Conservation (phyloP, 2,329 filamentous ascomycete genomes). For the Fusarium drepaniforme region DNA sequence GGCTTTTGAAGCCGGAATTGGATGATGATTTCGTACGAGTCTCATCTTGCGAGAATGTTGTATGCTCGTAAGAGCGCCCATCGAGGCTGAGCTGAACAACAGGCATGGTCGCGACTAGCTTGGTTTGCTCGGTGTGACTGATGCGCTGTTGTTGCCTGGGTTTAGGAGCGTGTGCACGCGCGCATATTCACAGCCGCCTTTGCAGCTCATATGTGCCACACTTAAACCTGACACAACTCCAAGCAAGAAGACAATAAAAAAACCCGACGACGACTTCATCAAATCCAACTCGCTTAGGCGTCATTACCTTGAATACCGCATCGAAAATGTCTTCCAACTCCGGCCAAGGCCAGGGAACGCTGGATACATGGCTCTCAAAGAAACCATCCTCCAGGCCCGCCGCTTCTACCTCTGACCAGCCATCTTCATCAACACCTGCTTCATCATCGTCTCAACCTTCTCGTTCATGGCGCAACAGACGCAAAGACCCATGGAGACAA, state of each 20-base stretch:
- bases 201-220: not conserved
- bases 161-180: conserved; percentile 6
- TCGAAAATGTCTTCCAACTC: conserved; percentile 19
- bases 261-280: not conserved
- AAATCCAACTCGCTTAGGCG: not conserved
- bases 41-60: not conserved
- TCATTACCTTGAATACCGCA: not conserved
- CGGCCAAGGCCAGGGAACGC: conserved; percentile 38
- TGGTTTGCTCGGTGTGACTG: conserved; percentile 13
- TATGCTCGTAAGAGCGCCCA: not conserved
- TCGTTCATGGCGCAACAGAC: conserved; percentile 10
- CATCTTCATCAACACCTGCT: conserved; percentile 19
- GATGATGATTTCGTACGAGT: not conserved
- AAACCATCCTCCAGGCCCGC: conserved; percentile 17
- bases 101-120: conserved; percentile 5
- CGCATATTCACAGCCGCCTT: not conserved
- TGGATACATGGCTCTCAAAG: conserved; percentile 45
- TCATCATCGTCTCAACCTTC: conserved; percentile 18
- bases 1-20: not conserved
- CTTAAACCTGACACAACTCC: not conserved
- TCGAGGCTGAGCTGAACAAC: conserved; percentile 7
- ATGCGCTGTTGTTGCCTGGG: conserved; percentile 37
- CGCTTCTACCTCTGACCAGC: conserved; percentile 14
- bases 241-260: not conserved
- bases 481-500: conserved; percentile 34